Percentiles rank a stretch among this genome's conserved stretches.
These are phyloP conservation scores for Tylopilus sp. DNA, from an alignment of 1,284 basidiomycete genomes.

Conservation along the genomic window DNA sequence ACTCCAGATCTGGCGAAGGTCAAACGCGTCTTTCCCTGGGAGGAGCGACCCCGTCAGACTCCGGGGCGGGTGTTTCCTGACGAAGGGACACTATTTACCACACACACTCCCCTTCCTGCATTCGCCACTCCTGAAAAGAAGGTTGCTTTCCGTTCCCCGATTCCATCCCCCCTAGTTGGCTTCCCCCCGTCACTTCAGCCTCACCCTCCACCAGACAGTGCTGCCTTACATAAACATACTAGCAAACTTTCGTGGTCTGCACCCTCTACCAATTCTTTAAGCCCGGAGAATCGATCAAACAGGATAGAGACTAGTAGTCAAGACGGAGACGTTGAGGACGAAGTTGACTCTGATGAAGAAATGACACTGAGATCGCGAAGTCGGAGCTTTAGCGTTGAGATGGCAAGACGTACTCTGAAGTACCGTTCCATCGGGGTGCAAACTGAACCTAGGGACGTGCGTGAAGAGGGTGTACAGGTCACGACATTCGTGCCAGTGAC, in stretches of 20 bases:
- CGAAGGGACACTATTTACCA: constrained; percentile 66
- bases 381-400: constrained; percentile 25
- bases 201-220: constrained; percentile 86
- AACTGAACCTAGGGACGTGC: constrained; percentile 36
- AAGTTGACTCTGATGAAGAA: constrained; percentile 69
- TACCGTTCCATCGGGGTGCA: constrained; percentile 47
- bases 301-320: constrained; percentile 73
- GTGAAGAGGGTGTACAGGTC: constrained; percentile 39
- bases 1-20: constrained; percentile 81
- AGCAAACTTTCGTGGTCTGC: constrained; percentile 68
- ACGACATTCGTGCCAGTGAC: constrained; percentile 19
- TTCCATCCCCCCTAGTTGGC: constrained; percentile 50
- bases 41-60: constrained; percentile 71
- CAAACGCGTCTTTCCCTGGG: constrained; percentile 94
- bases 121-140: constrained; percentile 42
- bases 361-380: constrained; percentile 34
- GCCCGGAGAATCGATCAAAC: constrained; percentile 63
- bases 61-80: constrained; percentile 85
- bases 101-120: constrained; percentile 44
- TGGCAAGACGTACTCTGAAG: constrained; percentile 11
- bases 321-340: constrained; percentile 87
- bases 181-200: constrained; percentile 71
- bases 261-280: constrained; percentile 52
- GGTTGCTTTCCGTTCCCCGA: constrained; percentile 30
- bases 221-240: constrained; percentile 83